A percentile compares a stretch with the other conserved stretches of the same genome.
Conservation (phyloP, 2,329 filamentous ascomycete species). For the Ceratocystis smalleyi region DNA sequence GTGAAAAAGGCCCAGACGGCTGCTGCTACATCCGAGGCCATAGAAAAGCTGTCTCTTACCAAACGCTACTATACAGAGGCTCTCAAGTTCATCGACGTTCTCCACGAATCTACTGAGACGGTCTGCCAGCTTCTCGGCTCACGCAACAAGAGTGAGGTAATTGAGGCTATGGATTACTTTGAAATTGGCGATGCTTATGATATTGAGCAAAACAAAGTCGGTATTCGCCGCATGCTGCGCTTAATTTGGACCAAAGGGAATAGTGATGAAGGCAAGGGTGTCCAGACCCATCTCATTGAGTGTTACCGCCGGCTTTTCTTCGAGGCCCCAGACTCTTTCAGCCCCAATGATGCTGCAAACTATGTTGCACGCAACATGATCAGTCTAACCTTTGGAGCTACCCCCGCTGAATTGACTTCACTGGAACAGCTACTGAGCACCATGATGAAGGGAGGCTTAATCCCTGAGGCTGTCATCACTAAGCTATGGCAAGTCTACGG, state of each 20-base stretch:
- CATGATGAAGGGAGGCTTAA: constrained; percentile 89
- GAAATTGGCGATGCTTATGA: constrained; percentile 92
- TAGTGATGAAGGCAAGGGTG: constrained; percentile 95
- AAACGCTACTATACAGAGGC: constrained; percentile 88
- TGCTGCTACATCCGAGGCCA: constrained; percentile 73
- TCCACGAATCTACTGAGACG: constrained; percentile 65
- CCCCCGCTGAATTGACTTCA: constrained; percentile 85
- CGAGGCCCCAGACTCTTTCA: constrained; percentile 79
- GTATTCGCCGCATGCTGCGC: constrained; percentile 88
- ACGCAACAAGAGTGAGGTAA: constrained; percentile 95
- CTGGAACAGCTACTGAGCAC: constrained; percentile 87
- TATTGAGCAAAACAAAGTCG: constrained; percentile 78
- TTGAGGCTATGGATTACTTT: constrained; percentile 98
- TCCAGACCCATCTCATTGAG: constrained; percentile 91
- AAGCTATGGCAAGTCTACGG: constrained; percentile 98
- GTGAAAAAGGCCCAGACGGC: constrained; percentile 72
- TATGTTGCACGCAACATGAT: constrained; percentile 98
- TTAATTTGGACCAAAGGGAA: constrained; percentile 99
- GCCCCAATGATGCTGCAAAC: constrained; percentile 76
- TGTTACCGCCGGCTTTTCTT: constrained; percentile 95
- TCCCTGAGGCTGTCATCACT: constrained; percentile 69
- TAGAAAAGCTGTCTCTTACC: constrained; percentile 75
- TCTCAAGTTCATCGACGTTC: constrained; percentile 78
- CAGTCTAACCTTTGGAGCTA: constrained; percentile 88
- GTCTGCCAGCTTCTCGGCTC: constrained; percentile 82